Evolutionary conservation across 768 basidiomycete species (phyloP), one percentile per base, ranked within the genome.

Genomic region (Coprinellus aureogranulatus): DNA sequence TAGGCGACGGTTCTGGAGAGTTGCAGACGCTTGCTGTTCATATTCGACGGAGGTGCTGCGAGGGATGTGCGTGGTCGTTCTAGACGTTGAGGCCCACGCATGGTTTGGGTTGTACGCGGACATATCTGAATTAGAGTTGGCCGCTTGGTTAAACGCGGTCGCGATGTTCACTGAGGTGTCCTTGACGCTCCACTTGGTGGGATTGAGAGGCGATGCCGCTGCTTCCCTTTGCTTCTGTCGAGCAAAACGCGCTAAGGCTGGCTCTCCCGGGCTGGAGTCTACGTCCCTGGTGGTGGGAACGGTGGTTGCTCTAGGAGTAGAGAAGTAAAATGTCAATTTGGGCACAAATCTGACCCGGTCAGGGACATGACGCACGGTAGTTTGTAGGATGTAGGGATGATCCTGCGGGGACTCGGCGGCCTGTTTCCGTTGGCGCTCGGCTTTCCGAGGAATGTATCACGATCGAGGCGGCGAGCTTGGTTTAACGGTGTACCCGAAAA

Each of bases 141-240:
- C 88, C 20, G 92, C 92, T 69, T 87, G 56, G 12, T 78, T 75
- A 66, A 94, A 89, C 28, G 92, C 92, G 64, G 83, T 82, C 10
- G 91, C 92, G 65, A 92, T 87, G 71, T 91, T 89, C 51, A 94
- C 92, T 20, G 90, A 87, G 45, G 92, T 94, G 71, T 91, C 90
- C 65, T 88, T 88, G 58, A 90, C 83, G 58, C 69, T 68, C 87
- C 87, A 89, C 78, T 78, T 84, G 64, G 85, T 80, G 41, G 90
- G 90, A 52, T 85, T 77, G n/a, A 79, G 79, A 16, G 75, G 72
- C 46, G 72, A 69, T 64, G 68, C 79, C 20, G 65, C 64, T 54
- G 73, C 73, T 65, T 77, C 76, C 40, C 75, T 75, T 60, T 78
- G 75, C 62, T 79, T 78, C 30, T 73, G 65, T 54, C 73, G 75